These are phyloP conservation scores for Candida chilensis DNA, from an alignment of 805 yeast species.

Conservation along the genomic window DNA sequence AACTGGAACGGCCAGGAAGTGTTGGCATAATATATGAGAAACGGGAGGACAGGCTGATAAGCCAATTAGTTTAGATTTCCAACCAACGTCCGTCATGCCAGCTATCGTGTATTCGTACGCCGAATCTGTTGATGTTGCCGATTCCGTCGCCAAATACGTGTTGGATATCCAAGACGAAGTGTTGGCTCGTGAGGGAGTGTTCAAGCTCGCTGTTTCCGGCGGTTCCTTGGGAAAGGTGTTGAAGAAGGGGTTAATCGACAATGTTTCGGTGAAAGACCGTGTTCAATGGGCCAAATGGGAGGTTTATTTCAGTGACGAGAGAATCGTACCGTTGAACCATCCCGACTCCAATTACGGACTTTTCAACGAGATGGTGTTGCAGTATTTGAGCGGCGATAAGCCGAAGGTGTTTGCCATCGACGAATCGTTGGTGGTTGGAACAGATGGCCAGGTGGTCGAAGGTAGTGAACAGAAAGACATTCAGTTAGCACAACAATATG, in stretches of 20 bases:
- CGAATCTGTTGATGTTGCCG: constrained; percentile 52
- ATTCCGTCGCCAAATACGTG: constrained; percentile 55
- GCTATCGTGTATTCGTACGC: constrained; percentile 37
- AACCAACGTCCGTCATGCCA: too few relatives aligned
- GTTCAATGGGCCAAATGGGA: constrained; percentile 71
- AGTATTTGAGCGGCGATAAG: constrained; percentile 31
- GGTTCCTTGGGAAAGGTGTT: constrained; percentile 80
- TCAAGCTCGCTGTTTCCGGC: constrained; percentile 81
- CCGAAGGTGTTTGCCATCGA: constrained; percentile 65
- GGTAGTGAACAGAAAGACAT: constrained; percentile 35
- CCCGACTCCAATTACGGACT: constrained; percentile 82
- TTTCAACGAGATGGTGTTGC: constrained; percentile 56
- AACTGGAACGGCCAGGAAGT: too few relatives aligned
- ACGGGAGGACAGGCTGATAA: too few relatives aligned
- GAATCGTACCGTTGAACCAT: constrained; percentile 76
- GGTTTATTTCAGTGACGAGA: constrained; percentile 83
- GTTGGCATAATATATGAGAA: too few relatives aligned
- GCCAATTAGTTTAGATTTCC: too few relatives aligned
- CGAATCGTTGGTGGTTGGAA: constrained; percentile 48
- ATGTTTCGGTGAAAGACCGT: constrained; percentile 28
- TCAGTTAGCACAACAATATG: constrained; percentile 57
- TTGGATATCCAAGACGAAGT: constrained; percentile 55
- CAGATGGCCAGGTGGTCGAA: constrained; percentile 28
- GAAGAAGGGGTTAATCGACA: constrained; percentile 56
- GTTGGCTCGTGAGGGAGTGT: constrained; percentile 31